Percentiles rank a stretch among this genome's conserved stretches.
These are phyloP conservation scores for Monilinia aucupariae DNA, from an alignment of 2,329 filamentous ascomycete genomes.

Conservation along the genomic window DNA sequence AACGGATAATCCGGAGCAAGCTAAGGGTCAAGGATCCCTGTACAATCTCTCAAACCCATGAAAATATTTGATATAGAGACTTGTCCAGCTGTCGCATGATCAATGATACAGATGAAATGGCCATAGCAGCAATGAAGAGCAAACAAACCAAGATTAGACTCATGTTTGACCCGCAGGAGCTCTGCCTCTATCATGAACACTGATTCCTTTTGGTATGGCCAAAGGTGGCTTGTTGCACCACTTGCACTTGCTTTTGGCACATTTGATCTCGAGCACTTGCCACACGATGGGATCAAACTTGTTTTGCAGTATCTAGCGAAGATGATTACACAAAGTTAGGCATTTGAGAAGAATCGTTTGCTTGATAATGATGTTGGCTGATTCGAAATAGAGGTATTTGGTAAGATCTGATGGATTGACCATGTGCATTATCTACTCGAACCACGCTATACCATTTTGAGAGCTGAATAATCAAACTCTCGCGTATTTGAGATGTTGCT, in stretches of 20 bases:
- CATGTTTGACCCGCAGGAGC: constrained; percentile 1
- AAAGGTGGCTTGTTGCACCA: constrained; percentile 3
- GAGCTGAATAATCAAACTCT: too few species aligned
- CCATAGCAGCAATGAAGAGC: neutral
- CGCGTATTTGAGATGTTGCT: too few species aligned
- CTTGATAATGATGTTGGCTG: neutral
- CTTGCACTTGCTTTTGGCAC: constrained; percentile 2
- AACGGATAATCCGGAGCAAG: neutral
- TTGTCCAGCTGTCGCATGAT: neutral
- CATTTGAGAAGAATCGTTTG: neutral
- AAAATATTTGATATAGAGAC: neutral
- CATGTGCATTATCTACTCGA: too few species aligned
- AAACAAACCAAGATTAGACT: neutral
- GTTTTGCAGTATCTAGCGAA: neutral
- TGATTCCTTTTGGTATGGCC: neutral
- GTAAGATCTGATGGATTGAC: too few species aligned
- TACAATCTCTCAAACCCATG: neutral
- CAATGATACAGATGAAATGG: neutral
- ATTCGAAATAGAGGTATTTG: neutral
- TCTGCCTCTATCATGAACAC: neutral
- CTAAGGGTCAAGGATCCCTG: neutral
- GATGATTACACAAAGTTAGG: neutral
- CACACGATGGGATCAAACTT: neutral
- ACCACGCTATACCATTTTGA: too few species aligned
- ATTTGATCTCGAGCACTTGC: neutral